A percentile compares a stretch with the other conserved stretches of the same genome.
Evolutionary conservation across 106 monocot genomes (phyloP).

Genomic region (Apostasia shenzhenica): DNA sequence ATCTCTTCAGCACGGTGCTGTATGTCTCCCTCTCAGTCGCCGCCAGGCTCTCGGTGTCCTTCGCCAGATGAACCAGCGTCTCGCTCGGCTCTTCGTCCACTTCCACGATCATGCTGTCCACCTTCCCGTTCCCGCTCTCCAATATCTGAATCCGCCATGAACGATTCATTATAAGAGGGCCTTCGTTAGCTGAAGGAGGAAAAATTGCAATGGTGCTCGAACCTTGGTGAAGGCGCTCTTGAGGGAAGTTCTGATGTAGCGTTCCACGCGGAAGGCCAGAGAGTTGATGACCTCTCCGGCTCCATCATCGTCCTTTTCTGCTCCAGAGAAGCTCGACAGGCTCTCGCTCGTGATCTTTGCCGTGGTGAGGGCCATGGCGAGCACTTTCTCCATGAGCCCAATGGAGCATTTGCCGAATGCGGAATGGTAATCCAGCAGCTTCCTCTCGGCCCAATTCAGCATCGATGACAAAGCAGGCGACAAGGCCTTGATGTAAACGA

Average conservation of each 20-base stretch:
- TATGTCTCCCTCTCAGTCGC: conserved; percentile 22
- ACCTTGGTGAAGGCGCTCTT: conserved; percentile 48
- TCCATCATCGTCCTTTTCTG: neutral
- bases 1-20: conserved; percentile 26
- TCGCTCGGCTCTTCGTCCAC: conserved; percentile 13
- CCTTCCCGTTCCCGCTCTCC: conserved; percentile 8
- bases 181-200: neutral
- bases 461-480: conserved; percentile 27
- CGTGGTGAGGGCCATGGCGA: conserved; percentile 27
- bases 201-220: neutral
- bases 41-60: conserved; percentile 18
- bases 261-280: conserved; percentile 22
- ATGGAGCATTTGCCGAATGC: conserved; percentile 27
- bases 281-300: neutral
- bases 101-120: conserved; percentile 20
- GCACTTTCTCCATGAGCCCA: conserved; percentile 42
- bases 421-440: conserved; percentile 44
- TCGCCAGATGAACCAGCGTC: conserved; percentile 13
- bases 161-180: neutral
- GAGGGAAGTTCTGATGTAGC: conserved; percentile 46
- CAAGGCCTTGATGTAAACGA: conserved; percentile 19
- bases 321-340: conserved; percentile 5
- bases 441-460: conserved; percentile 49
- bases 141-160: conserved; percentile 1
- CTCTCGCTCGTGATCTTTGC: conserved; percentile 31